These are phyloP conservation scores for Citrus maxima DNA, from an alignment of 345 rosid species.

Conservation along the genomic window DNA sequence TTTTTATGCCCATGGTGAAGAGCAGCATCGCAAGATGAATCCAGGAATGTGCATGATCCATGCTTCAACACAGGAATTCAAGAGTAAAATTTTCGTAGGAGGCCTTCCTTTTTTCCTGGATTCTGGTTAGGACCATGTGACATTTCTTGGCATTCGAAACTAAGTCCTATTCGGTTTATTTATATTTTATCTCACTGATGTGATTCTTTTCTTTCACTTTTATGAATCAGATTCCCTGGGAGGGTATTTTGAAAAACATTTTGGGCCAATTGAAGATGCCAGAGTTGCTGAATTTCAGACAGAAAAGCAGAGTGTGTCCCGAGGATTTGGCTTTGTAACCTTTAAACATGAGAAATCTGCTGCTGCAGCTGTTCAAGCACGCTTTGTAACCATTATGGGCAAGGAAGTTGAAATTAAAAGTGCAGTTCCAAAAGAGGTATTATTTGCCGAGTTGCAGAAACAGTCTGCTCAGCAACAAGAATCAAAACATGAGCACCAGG, in stretches of 20 bases:
- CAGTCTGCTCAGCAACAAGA: conserved; percentile 14
- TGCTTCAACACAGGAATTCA: conserved; percentile 18
- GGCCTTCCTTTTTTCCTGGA: conserved; percentile 48
- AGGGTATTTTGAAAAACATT: conserved; percentile 35
- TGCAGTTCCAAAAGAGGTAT: conserved; percentile 27
- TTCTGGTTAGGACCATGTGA: conserved; percentile 42
- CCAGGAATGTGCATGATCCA: conserved; percentile 19
- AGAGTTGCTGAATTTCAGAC: conserved; percentile 23
- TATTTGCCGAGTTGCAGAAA: conserved; percentile 25
- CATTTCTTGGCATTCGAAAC: neutral
- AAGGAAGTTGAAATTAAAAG: conserved; percentile 59
- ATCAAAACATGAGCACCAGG: conserved; percentile 14
- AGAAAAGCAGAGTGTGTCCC: conserved; percentile 31
- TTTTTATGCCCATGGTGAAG: conserved; percentile 42
- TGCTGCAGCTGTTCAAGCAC: conserved; percentile 48
- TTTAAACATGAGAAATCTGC: conserved; percentile 48
- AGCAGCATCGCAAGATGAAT: conserved; percentile 35
- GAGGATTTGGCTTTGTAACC: conserved; percentile 62
- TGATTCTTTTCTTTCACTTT: neutral
- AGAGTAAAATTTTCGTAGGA: conserved; percentile 48
- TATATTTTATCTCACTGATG: neutral
- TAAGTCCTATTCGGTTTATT: neutral
- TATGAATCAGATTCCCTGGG: conserved; percentile 38
- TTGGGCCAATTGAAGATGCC: conserved; percentile 57
- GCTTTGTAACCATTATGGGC: conserved; percentile 37